phyloP scores from a whole-genome alignment of 768 basidiomycete species.

The Nidula microcarpa region DNA sequence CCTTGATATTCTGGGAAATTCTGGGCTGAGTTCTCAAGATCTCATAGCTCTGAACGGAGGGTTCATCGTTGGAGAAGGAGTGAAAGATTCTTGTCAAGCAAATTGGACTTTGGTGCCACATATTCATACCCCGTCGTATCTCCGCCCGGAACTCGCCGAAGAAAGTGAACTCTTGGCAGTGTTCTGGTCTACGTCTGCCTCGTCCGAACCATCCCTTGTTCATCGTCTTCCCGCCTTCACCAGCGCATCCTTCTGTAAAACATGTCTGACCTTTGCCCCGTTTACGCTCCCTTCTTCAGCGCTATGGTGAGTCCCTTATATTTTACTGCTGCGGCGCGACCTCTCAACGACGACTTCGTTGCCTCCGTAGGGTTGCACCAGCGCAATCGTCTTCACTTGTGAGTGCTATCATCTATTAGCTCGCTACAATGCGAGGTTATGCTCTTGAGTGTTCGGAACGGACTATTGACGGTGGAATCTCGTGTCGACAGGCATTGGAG shows the following conservation, averaged over 20 bases:
- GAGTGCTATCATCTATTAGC: constrained; percentile 25
- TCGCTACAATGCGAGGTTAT: not conserved
- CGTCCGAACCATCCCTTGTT: not conserved
- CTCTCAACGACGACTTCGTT: constrained; percentile 6
- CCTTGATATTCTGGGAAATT: too few relatives aligned
- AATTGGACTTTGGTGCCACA: too few relatives aligned
- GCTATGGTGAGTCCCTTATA: constrained; percentile 68
- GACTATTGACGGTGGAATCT: constrained; percentile 6
- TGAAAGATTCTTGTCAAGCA: too few relatives aligned
- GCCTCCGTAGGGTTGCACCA: constrained; percentile 78
- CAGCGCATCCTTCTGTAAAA: constrained; percentile 4
- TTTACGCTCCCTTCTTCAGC: constrained; percentile 98
- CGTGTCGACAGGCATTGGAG: constrained; percentile 64
- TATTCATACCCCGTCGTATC: too few relatives aligned
- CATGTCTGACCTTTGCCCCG: constrained; percentile 84
- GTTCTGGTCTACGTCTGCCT: too few relatives aligned
- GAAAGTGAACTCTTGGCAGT: too few relatives aligned
- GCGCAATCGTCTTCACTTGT: constrained; percentile 98
- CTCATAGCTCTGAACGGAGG: too few relatives aligned
- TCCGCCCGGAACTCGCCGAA: too few relatives aligned
- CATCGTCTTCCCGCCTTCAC: constrained; percentile 4
- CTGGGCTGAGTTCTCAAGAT: too few relatives aligned
- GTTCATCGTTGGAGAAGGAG: too few relatives aligned
- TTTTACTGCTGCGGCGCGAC: not conserved
- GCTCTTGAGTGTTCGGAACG: not conserved